These are phyloP conservation scores for Pythium aphanidermatum DNA, from an alignment of 352 stramenopile genomes.

Conservation along the genomic window DNA sequence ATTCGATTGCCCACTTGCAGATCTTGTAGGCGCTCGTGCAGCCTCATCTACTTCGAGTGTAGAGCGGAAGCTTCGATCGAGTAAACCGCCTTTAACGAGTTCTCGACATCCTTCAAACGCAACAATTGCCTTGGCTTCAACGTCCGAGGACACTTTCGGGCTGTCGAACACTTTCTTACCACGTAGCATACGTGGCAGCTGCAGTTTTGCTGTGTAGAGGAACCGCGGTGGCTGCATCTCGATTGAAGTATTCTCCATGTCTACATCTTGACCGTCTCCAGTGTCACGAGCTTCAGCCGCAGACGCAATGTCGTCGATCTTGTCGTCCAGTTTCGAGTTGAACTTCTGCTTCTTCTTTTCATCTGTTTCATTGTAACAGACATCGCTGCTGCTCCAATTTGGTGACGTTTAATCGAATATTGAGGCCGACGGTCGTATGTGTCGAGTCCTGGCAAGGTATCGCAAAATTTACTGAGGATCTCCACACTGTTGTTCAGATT, in stretches of 20 bases:
- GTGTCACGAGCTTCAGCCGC: slow-evolving; percentile 23
- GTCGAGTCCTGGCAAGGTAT: slow-evolving; percentile 71
- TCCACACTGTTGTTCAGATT: slow-evolving; percentile 56
- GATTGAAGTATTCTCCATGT: slow-evolving; percentile 13
- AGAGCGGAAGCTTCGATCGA: slow-evolving; percentile 70
- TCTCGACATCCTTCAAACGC: slow-evolving; percentile 78
- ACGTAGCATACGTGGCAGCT: slow-evolving; percentile 43
- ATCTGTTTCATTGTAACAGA: slow-evolving; percentile 42
- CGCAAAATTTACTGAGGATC: slow-evolving; percentile 72
- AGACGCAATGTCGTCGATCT: slow-evolving; percentile 64
- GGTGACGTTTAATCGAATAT: slow-evolving; percentile 71
- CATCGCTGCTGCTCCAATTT: slow-evolving; percentile 32
- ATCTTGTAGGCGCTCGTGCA: slow-evolving; percentile 21
- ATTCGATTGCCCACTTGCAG: not conserved
- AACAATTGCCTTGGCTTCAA: slow-evolving; percentile 74
- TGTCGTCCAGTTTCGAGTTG: slow-evolving; percentile 70
- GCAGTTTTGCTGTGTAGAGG: slow-evolving; percentile 55
- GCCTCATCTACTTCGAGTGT: slow-evolving; percentile 52
- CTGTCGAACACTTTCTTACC: slow-evolving; percentile 64
- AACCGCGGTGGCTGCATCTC: slow-evolving; percentile 27
- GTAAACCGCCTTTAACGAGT: slow-evolving; percentile 53
- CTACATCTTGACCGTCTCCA: slow-evolving; percentile 13
- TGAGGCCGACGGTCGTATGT: slow-evolving; percentile 77
- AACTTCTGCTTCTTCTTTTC: slow-evolving; percentile 80
- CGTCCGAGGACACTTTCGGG: slow-evolving; percentile 48